A percentile compares a stretch with the other conserved stretches of the same genome.
phyloP scores from a whole-genome alignment of 345 rosid genomes.

The Pistacia integerrima region DNA sequence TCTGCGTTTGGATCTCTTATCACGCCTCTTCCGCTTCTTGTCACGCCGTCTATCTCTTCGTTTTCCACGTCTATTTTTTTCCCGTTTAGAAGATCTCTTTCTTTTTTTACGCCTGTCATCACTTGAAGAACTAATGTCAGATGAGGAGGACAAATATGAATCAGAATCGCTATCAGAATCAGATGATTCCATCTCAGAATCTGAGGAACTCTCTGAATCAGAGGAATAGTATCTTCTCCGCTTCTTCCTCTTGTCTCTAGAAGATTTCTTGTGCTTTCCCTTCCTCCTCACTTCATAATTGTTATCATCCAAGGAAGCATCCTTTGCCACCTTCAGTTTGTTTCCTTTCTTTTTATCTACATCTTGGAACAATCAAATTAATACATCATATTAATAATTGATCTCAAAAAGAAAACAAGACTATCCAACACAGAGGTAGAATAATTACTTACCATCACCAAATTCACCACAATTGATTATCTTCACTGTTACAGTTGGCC shows the following conservation, averaged over 20 bases:
- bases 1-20: slow-evolving; percentile 70
- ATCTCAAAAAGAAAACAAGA: not conserved
- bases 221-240: slow-evolving; percentile 74
- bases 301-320: slow-evolving; percentile 43
- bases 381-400: not conserved
- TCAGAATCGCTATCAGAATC: slow-evolving; percentile 87
- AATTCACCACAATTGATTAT: slow-evolving; percentile 86
- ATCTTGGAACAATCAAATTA: slow-evolving; percentile 18
- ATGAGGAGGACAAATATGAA: slow-evolving; percentile 59
- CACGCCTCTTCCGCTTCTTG: slow-evolving; percentile 66
- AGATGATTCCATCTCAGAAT: slow-evolving; percentile 70
- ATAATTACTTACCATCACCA: slow-evolving; percentile 45
- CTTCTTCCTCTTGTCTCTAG: slow-evolving; percentile 72
- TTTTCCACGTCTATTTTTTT: slow-evolving; percentile 66
- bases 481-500: slow-evolving; percentile 85
- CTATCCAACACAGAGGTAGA: not conserved
- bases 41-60: slow-evolving; percentile 80
- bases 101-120: slow-evolving; percentile 83
- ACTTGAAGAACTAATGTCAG: slow-evolving; percentile 85
- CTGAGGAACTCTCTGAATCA: slow-evolving; percentile 81
- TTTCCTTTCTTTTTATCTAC: slow-evolving; percentile 57
- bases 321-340: slow-evolving; percentile 50
- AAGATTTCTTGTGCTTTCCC: slow-evolving; percentile 72
- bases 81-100: slow-evolving; percentile 74
- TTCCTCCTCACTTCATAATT: slow-evolving; percentile 48